Base-by-base conservation (phyloP, 345 rosid species). In the Eucalyptus melliodora region DNA sequence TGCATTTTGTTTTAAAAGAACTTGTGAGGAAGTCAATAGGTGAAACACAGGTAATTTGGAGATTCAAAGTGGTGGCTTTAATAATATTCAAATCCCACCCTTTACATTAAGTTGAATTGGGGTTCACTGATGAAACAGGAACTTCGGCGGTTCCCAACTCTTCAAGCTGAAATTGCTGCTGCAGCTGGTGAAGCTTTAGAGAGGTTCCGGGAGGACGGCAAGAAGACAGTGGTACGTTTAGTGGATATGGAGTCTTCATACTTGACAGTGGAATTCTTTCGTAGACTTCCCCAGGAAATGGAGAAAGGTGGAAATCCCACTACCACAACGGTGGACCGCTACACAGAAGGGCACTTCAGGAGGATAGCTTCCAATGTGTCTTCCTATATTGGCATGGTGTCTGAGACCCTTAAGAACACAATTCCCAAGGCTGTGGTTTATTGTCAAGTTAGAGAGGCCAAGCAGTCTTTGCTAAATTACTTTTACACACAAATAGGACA, bases 191-290 rank as follows among this genome's bases (percentile, higher is more conserved):
- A 90, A 24, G 93, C 98, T 19, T 91, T 96, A 89, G 98, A 95
- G 90, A 95, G 91, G 87, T 96, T 96, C 87, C 94, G 96, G 16
- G 98, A 95, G 87, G 97, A 96, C n/a, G 92, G 98, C 89, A 95
- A 92, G 92, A 96, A 95, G 86, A 93, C 97, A 7, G 94, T 91
- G 85, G 21, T 95, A 40, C 92, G 97, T 8, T 89, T 96, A 89
- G 97, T 96, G 50, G 97, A 96, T 50, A 96, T 96, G 98, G 98
- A 96, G 87, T 93, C 98, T 44, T 95, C 97, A 21, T 96, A 95
- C 87, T 91, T 96, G 88, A 96, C 98, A 4, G 97, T 95, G 17
- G 98, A 96, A 3, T 96, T 96, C 95, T 96, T 95, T 90, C 91
- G 98, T 53, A 95, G 91, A 82, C 97, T 96, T 88, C 97, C 98